A percentile compares a stretch with the other conserved stretches of the same genome.
Conservation (phyloP, 2,329 filamentous ascomycete genomes). For the Verticillium tricorpus region DNA sequence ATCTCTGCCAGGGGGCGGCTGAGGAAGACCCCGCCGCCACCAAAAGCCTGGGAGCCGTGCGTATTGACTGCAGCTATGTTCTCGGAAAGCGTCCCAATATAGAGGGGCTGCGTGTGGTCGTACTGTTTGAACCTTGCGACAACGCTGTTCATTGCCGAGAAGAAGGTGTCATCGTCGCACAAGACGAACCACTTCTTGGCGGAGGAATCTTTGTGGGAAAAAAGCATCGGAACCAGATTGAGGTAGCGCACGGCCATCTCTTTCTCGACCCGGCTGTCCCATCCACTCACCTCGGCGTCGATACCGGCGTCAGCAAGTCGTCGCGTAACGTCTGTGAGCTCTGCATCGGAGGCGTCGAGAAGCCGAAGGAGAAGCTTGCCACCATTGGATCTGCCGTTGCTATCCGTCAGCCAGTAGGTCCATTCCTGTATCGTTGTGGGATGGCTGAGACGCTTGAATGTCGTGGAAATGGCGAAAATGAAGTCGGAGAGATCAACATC, state of each 20-base stretch:
- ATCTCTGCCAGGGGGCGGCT: slow-evolving; percentile 26
- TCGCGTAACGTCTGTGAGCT: slow-evolving; percentile 35
- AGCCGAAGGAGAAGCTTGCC: slow-evolving; percentile 42
- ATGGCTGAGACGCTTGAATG: slow-evolving; percentile 40
- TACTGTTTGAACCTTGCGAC: slow-evolving; percentile 39
- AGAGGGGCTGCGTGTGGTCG: slow-evolving; percentile 43
- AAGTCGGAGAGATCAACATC: slow-evolving; percentile 42
- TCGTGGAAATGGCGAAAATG: slow-evolving; percentile 47
- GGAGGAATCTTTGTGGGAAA: slow-evolving; percentile 35
- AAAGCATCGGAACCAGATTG: slow-evolving; percentile 40
- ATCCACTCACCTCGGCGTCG: slow-evolving; percentile 43
- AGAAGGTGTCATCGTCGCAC: slow-evolving; percentile 58
- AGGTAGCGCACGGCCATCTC: slow-evolving; percentile 48
- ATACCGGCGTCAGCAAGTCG: slow-evolving; percentile 35
- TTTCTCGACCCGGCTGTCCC: slow-evolving; percentile 30
- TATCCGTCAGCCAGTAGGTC: slow-evolving; percentile 47
- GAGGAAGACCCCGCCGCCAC: slow-evolving; percentile 39
- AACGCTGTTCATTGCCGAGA: slow-evolving; percentile 48
- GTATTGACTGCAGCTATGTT: slow-evolving; percentile 43
- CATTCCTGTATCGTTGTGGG: slow-evolving; percentile 42
- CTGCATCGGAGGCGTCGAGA: slow-evolving; percentile 37
- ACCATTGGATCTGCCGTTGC: slow-evolving; percentile 42
- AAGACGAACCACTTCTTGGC: slow-evolving; percentile 47
- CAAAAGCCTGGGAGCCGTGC: slow-evolving; percentile 55
- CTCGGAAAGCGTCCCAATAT: slow-evolving; percentile 55